Base-by-base conservation (phyloP, 108 stramenopile genomes). In the Schizochytrium sp. region DNA sequence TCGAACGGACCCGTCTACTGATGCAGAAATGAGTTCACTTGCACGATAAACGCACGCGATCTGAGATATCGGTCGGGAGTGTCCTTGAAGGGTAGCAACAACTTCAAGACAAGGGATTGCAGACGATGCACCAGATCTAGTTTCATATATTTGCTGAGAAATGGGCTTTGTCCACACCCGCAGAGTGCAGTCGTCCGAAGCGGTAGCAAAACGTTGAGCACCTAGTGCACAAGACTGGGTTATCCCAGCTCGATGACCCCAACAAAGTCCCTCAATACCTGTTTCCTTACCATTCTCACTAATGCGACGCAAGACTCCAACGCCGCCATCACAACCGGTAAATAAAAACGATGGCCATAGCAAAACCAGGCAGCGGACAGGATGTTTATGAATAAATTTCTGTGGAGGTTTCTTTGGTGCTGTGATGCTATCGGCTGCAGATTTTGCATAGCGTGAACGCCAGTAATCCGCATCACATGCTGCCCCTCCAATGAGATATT, bases 261-360 rank as follows among this genome's bases (percentile, higher is more conserved):
- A 44, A 15, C 44, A 69, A 44, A 69, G 40, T 7, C 19, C 64
- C 2, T 69, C 64, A 15, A 69, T 38, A 38, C 64, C 2, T 7
- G 15, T 69, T 10, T 17, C 57, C 5, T 3, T 15, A 44, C 64
- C 12, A 69, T 38, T 44, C 5, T 7, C 64, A 15, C 64, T 69
- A 44, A 69, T 69, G 44, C 64, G 64, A 7, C 64, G 12, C 3
- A 69, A 15, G 10, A 38, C 64, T 2, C 8, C 64, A 15, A 69
- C 64, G 12, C 64, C 64, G 28, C 64, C 64, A 8, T 69, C 64
- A 38, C 64, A 69, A 7, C 64, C 64, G 64, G 42, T 69, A 38
- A 69, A 44, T 44, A 69, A 44, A 38, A 28, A 44, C 28, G 64
- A 69, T 38, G 64, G 64, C 64, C 64, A 69, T 8, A 69, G 64